These are phyloP conservation scores for Chenopodium formosanum DNA, from an alignment of 148 eudicot species.

Conservation along the genomic window DNA sequence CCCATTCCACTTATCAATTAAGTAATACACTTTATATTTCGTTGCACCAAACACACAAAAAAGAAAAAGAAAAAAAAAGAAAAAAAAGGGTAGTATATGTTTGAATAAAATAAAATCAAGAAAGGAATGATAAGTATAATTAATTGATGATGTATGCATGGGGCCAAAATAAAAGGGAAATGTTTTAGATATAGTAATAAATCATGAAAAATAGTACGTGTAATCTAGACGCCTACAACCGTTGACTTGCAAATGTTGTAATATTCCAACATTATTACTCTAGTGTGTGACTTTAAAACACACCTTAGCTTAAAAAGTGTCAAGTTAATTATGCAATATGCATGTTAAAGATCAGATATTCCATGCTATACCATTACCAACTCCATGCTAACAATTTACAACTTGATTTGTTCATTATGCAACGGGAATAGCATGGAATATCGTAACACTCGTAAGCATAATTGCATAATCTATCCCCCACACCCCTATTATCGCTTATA, in stretches of 20 bases:
- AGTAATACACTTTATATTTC: not conserved
- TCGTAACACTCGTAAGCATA: too few relatives aligned
- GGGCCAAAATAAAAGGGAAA: not conserved
- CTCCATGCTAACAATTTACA: too few relatives aligned
- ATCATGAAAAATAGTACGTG: not conserved
- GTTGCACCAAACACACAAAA: not conserved
- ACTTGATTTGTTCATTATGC: too few relatives aligned
- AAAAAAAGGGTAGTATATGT: too few relatives aligned
- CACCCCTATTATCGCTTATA: too few relatives aligned
- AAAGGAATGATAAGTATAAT: not conserved
- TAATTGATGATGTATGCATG: not conserved
- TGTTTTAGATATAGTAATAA: not conserved
- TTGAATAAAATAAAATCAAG: too few relatives aligned
- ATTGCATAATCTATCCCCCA: too few relatives aligned
- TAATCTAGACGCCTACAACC: not conserved
- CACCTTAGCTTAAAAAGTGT: not conserved
- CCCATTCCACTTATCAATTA: slow-evolving; percentile 1
- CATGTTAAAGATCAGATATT: too few relatives aligned
- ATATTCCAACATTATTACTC: not conserved
- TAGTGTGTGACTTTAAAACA: not conserved
- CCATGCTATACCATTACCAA: too few relatives aligned
- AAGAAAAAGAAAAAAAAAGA: too few relatives aligned
- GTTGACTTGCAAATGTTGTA: not conserved
- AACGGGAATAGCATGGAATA: too few relatives aligned
- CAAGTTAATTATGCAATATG: too few relatives aligned